Conservation (phyloP, 2,329 filamentous ascomycete genomes). For the Chrysoporthe deuterocubensis region DNA sequence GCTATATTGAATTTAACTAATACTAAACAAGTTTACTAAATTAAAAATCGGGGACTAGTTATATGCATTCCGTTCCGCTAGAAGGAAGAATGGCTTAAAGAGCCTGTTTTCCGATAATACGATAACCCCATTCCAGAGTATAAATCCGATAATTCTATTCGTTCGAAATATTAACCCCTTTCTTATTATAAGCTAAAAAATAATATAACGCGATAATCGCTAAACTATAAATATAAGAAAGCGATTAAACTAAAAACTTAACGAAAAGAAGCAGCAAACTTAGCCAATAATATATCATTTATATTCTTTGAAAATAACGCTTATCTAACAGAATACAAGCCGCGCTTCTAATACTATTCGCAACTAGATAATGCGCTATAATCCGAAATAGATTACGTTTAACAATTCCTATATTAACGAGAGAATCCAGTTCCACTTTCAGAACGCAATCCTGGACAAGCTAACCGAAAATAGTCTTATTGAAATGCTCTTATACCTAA, state of each 20-base stretch:
- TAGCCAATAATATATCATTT: slow-evolving; percentile 30
- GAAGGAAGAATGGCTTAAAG: slow-evolving; percentile 37
- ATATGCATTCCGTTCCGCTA: slow-evolving; percentile 32
- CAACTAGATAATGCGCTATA: slow-evolving; percentile 38
- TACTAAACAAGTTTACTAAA: slow-evolving; percentile 29
- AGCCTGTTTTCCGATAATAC: slow-evolving; percentile 33
- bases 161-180: slow-evolving; percentile 26
- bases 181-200: slow-evolving; percentile 36
- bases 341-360: slow-evolving; percentile 32
- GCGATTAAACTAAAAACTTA: slow-evolving; percentile 23
- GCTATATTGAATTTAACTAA: slow-evolving; percentile 32
- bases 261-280: slow-evolving; percentile 33
- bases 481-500: slow-evolving; percentile 33
- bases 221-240: slow-evolving; percentile 23
- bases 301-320: slow-evolving; percentile 21
- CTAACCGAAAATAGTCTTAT: slow-evolving; percentile 32
- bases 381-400: slow-evolving; percentile 37
- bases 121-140: slow-evolving; percentile 11
- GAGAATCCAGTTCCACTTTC: slow-evolving; percentile 36
- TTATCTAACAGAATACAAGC: slow-evolving; percentile 23
- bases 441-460: slow-evolving; percentile 37
- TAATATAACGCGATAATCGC: slow-evolving; percentile 36
- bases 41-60: slow-evolving; percentile 28
- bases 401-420: too few relatives aligned
- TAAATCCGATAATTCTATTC: background rate